Base-by-base conservation (phyloP, 2,329 filamentous ascomycete genomes). In the Tolypocladium nubicola region DNA sequence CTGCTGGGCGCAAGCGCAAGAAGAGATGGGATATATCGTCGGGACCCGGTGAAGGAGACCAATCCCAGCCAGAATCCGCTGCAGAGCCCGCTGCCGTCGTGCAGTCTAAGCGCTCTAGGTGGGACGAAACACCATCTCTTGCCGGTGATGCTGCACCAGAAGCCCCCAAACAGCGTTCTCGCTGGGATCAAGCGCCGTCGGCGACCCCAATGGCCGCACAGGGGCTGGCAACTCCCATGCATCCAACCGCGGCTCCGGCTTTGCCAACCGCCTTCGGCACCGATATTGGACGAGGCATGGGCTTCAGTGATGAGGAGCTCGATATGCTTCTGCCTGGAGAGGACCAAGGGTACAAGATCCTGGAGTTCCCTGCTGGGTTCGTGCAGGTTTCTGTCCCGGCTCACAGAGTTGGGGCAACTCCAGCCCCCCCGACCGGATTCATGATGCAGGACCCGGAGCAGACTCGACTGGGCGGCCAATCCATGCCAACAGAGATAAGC, bases 401-500 rank as follows among this genome's bases (percentile, higher is more conserved):
- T 40, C 84, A 91, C 70, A 89, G 89, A 69, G 74, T 90, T 49
- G 84, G 86, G 75, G 81, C 85, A 43, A 88, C 90, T 16, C 85
- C 90, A 43, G 80, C 85, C 16, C 84, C 89, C n/a, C 79, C 88
- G 30, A 84, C 82, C 47, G 94, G 94, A 2, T 99, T 97, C 75
- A 94, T 96, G 87, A 96, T 97, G 85, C 94, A 97, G 70, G 91
- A 99, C 64, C 89, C 91, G 10, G 91, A 95, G 64, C 91, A 89
- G 68, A 85, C 86, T 59, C 84, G 90, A 62, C 78, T 89, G 54
- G 84, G 93, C 68, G 90, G 91, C 63, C 96, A 95, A 74, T 90
- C 95, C 64, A 84, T 97, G 66, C 90, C 93, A 10, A 96, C 90
- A 4, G 93, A 97, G 68, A 97, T 99, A 41, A 92, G 94, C 4